phyloP scores from a whole-genome alignment of 192 early-diverging fungal genomes.

The Backusella luteola region DNA sequence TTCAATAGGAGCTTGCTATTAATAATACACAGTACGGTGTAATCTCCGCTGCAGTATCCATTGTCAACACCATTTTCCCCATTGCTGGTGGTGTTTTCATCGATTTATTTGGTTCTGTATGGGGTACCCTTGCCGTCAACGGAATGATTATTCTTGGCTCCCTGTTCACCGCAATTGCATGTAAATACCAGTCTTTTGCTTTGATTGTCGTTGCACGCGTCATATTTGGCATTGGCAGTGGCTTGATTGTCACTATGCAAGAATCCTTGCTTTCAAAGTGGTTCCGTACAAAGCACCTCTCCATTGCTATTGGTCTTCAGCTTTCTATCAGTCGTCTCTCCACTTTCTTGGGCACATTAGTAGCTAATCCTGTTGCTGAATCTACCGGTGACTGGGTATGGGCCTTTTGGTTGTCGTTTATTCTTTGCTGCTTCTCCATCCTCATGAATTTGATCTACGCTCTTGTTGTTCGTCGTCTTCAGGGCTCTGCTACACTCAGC shows the following conservation, averaged over 20 bases:
- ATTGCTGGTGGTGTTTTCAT: conserved; percentile 59
- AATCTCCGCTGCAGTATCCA: conserved; percentile 56
- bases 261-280: conserved; percentile 75
- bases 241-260: conserved; percentile 73
- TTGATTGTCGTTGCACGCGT: conserved; percentile 55
- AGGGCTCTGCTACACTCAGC: conserved; percentile 22
- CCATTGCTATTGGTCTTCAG: conserved; percentile 69
- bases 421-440: conserved; percentile 66
- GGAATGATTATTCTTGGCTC: conserved; percentile 56
- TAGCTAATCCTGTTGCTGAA: conserved; percentile 58
- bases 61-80: conserved; percentile 59
- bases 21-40: conserved; percentile 63
- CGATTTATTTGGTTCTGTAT: conserved; percentile 61
- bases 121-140: conserved; percentile 54
- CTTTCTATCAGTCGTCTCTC: conserved; percentile 70
- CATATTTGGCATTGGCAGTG: conserved; percentile 68
- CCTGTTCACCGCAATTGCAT: conserved; percentile 48
- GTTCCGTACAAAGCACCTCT: conserved; percentile 68
- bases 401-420: conserved; percentile 50
- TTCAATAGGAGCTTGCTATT: conserved; percentile 51
- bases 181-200: conserved; percentile 44
- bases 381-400: conserved; percentile 41
- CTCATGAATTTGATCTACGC: conserved; percentile 70
- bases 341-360: conserved; percentile 66
- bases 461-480: conserved; percentile 47